Evolutionary conservation across 2,329 filamentous ascomycete species (phyloP).

Genomic region (Calonectria pteridis): DNA sequence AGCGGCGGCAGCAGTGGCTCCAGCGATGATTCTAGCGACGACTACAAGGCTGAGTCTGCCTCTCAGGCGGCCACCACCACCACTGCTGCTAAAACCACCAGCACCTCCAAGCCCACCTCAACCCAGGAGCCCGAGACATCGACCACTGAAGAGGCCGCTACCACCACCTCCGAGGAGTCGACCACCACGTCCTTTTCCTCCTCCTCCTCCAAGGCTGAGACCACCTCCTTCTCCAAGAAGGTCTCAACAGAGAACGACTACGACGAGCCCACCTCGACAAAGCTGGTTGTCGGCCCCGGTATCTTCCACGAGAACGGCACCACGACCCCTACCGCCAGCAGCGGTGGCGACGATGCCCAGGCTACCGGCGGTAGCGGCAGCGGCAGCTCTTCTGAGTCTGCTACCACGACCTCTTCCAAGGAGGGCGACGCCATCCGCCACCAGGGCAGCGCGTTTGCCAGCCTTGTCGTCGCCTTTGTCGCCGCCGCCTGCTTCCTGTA

Average conservation of each 20-base stretch:
- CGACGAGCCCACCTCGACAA: slow-evolving; percentile 29
- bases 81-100: slow-evolving; percentile 20
- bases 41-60: slow-evolving; percentile 37
- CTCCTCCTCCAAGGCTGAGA: slow-evolving; percentile 21
- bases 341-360: slow-evolving; percentile 32
- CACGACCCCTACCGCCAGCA: slow-evolving; percentile 32
- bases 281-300: slow-evolving; percentile 51
- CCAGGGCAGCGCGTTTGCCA: slow-evolving; percentile 64
- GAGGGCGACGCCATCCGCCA: slow-evolving; percentile 61
- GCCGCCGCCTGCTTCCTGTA: slow-evolving; percentile 65
- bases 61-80: slow-evolving; percentile 34
- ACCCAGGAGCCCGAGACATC: slow-evolving; percentile 47
- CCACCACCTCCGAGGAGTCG: slow-evolving; percentile 31
- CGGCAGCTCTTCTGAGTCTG: slow-evolving; percentile 44
- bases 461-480: slow-evolving; percentile 67
- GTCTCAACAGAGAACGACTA: slow-evolving; percentile 24
- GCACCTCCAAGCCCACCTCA: slow-evolving; percentile 30
- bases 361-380: slow-evolving; percentile 30
- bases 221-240: slow-evolving; percentile 44
- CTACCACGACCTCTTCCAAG: slow-evolving; percentile 49
- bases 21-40: slow-evolving; percentile 24
- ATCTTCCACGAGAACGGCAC: slow-evolving; percentile 68
- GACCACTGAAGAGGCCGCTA: slow-evolving; percentile 38
- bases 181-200: slow-evolving; percentile 26
- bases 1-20: slow-evolving; percentile 50